Evolutionary conservation across 2,329 filamentous ascomycete species (phyloP), one percentile per base, ranked within the genome.

Genomic region (Metarhizium sp.): DNA sequence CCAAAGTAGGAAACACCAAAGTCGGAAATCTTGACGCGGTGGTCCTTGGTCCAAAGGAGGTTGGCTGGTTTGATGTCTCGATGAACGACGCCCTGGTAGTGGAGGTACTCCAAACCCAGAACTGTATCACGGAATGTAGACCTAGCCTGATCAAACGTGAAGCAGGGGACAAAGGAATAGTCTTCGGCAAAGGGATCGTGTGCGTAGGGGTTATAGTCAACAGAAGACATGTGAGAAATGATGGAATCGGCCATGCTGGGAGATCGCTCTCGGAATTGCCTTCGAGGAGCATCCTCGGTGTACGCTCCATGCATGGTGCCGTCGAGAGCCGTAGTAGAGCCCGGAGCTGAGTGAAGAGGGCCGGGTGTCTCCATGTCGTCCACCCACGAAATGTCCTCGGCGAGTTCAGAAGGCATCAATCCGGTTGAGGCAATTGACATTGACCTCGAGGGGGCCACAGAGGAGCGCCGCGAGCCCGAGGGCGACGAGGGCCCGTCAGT

Each of bases 1-100:
- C 94, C 94, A 59, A 99, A 90, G 70, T 97, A 99, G 1, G 94
- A 99, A 1, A 99, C 94, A 36, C 94, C 94, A 74, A 99, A 99
- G 67, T 99, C 94, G 5, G 94, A 97, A 58, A 99, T 99, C 76
- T 99, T 99, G 66, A 96, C 90, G 14, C 87, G 85, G 62, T 92
- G 85, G 60, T 91, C 87, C 63, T 77, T 85, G 52, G 90, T 95
- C 76, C 92, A 91, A 6, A 99, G 78, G 6, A 99, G 78, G 67
- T 97, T 97, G 42, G 92, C 92, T 1, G 88, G 88, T 67, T 92
- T 92, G 69, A 92, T 92, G 65, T 92, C 88, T 51, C 88, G 83
- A 64, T 92, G 88, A 30, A 92, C 88, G 48, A 92, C 88, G 16
- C 88, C 88, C 67, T 92, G 86, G 63, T 90, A 92, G 67, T 94